Evolutionary conservation across 75 land plant genomes (phyloP).

Genomic region (Cryptomeria japonica): DNA sequence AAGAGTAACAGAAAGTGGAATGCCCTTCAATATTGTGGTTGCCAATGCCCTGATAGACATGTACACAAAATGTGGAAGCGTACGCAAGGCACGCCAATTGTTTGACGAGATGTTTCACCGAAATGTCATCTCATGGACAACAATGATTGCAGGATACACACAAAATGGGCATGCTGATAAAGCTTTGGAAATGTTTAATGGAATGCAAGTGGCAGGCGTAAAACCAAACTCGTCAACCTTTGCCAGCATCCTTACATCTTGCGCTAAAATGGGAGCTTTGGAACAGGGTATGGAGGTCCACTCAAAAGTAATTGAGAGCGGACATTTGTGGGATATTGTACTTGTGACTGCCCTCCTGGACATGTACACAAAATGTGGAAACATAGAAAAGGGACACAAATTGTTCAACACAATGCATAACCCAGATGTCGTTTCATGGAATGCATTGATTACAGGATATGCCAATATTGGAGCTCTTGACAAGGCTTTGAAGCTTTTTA

Average conservation of each 20-base stretch:
- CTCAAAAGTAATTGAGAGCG: background rate
- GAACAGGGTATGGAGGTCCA: conserved; percentile 10
- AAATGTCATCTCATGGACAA: conserved; percentile 10
- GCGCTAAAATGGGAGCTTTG: background rate
- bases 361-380: conserved; percentile 75
- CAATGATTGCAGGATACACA: conserved; percentile 13
- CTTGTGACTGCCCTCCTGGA: conserved; percentile 23
- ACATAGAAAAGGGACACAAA: conserved; percentile 28
- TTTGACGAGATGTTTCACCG: background rate
- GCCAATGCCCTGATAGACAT: background rate
- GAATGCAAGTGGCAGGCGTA: background rate
- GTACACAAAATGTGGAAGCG: background rate
- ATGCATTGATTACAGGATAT: conserved; percentile 59
- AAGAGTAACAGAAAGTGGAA: background rate
- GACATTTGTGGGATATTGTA: background rate
- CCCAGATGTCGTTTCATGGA: conserved; percentile 73
- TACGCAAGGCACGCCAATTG: background rate
- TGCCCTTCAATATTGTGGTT: background rate
- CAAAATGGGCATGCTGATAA: background rate
- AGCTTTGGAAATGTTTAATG: background rate
- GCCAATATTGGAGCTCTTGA: conserved; percentile 39
- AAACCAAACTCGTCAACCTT: background rate
- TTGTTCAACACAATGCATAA: conserved; percentile 42
- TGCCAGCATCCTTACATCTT: conserved; percentile 6
- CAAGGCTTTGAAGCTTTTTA: conserved; percentile 40